phyloP scores from a whole-genome alignment of 2,329 filamentous ascomycete species.

The Alternaria hordeiaustralica region DNA sequence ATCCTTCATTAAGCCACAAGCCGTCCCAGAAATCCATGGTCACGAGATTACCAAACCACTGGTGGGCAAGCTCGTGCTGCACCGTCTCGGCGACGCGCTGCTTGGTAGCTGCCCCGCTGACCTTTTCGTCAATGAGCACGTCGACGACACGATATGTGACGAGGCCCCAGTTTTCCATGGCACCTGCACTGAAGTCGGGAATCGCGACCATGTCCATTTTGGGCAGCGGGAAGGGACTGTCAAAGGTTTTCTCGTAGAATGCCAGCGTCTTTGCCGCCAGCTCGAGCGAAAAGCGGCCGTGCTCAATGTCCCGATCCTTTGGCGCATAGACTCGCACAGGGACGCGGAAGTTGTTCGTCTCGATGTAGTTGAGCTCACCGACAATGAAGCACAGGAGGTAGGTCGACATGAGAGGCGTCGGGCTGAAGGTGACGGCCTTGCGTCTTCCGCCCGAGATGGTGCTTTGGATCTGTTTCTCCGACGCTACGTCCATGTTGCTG shows the following conservation, averaged over 20 bases:
- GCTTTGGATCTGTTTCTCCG: constrained; percentile 75
- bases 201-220: constrained; percentile 98
- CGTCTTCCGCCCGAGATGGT: constrained; percentile 68
- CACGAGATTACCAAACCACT: constrained; percentile 97
- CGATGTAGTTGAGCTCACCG: constrained; percentile 91
- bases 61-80: constrained; percentile 94
- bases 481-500: constrained; percentile 95
- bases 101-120: constrained; percentile 85
- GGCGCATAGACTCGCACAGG: constrained; percentile 95
- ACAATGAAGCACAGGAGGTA: constrained; percentile 95
- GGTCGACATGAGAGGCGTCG: constrained; percentile 92
- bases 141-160: constrained; percentile 95
- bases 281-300: constrained; percentile 88
- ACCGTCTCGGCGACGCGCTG: constrained; percentile 94
- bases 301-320: constrained; percentile 85
- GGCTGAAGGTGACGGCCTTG: constrained; percentile 91
- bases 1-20: constrained; percentile 93
- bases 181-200: constrained; percentile 92
- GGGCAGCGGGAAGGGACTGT: constrained; percentile 82
- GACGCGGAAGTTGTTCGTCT: constrained; percentile 88
- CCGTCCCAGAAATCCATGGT: constrained; percentile 99
- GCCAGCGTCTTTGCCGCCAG: constrained; percentile 87
- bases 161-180: constrained; percentile 98
- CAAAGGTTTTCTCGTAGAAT: constrained; percentile 96
- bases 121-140: constrained; percentile 89